Conservation (phyloP, 176 grass and related monocot genomes). For the Olyra latifolia region DNA sequence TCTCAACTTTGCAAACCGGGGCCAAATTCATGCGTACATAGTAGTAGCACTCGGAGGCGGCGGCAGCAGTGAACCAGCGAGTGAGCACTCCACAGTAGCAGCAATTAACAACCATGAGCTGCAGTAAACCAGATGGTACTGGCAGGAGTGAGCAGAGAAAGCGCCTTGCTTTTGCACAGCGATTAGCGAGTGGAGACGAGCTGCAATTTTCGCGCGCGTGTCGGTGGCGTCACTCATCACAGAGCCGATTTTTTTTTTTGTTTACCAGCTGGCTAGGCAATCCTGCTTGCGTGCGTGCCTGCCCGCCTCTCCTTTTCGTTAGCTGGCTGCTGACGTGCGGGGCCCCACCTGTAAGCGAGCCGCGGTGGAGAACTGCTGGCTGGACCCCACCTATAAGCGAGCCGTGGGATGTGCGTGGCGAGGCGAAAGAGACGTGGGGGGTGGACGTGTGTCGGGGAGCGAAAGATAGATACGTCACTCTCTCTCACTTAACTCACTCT, state of each 20-base stretch:
- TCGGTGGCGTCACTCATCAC: slow-evolving; percentile 30
- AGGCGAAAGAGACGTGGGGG: neutral
- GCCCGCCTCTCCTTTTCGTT: neutral
- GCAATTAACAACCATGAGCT: no score
- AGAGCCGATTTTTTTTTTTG: neutral
- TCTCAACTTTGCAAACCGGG: neutral
- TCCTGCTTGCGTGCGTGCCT: no score
- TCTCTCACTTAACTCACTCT: neutral
- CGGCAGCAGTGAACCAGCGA: no score
- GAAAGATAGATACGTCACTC: slow-evolving; percentile 3
- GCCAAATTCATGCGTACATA: neutral
- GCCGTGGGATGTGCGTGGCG: neutral
- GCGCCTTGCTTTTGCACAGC: no score
- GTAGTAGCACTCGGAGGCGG: no score
- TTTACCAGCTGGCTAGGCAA: no score
- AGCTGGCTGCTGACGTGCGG: slow-evolving; percentile 37
- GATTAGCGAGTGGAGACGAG: neutral
- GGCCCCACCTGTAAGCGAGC: slow-evolving; percentile 17
- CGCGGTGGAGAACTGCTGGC: neutral
- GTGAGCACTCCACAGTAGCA: no score
- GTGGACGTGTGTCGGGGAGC: slow-evolving; percentile 40
- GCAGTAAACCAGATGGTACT: no score
- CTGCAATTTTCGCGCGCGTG: neutral
- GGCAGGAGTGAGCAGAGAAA: no score
- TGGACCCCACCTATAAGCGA: slow-evolving; percentile 22